A percentile compares a stretch with the other conserved stretches of the same genome.
These are phyloP conservation scores for Cynara cardunculus DNA, from an alignment of 129 eudicot species.

Conservation along the genomic window DNA sequence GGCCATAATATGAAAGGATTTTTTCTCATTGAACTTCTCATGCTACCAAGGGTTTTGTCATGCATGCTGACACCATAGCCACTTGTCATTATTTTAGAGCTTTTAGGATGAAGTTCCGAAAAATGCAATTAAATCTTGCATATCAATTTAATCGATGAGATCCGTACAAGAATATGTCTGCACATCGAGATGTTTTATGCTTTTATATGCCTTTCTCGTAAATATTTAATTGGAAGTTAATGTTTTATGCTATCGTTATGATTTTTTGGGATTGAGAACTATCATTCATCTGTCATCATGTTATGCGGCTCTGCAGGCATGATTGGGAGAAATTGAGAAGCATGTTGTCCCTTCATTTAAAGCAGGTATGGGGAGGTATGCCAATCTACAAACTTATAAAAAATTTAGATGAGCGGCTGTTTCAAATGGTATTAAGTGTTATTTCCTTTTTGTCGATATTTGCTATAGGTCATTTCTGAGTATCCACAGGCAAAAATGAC, in stretches of 20 bases:
- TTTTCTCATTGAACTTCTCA: neutral
- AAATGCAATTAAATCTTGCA: neutral
- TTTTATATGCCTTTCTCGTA: neutral
- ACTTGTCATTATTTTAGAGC: neutral
- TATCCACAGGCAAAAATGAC: slow-evolving; percentile 70
- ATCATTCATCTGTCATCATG: neutral
- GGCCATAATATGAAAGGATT: neutral
- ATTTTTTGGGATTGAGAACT: neutral
- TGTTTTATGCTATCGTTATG: neutral
- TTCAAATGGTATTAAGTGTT: neutral
- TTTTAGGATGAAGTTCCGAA: neutral
- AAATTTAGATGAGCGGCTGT: neutral
- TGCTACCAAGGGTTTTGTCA: neutral
- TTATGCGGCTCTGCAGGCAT: slow-evolving; percentile 43
- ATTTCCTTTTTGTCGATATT: neutral
- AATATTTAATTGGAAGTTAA: neutral
- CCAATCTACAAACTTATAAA: slow-evolving; percentile 17
- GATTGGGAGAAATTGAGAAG: slow-evolving; percentile 77
- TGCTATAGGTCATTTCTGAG: slow-evolving; percentile 60
- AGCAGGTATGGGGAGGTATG: slow-evolving; percentile 82
- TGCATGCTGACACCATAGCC: neutral
- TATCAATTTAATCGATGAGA: neutral
- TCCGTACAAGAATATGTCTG: neutral
- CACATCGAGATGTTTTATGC: neutral
- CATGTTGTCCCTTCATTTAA: slow-evolving; percentile 71